phyloP scores from a whole-genome alignment of 1,284 basidiomycete genomes.

The Leccinum fuscescens region DNA sequence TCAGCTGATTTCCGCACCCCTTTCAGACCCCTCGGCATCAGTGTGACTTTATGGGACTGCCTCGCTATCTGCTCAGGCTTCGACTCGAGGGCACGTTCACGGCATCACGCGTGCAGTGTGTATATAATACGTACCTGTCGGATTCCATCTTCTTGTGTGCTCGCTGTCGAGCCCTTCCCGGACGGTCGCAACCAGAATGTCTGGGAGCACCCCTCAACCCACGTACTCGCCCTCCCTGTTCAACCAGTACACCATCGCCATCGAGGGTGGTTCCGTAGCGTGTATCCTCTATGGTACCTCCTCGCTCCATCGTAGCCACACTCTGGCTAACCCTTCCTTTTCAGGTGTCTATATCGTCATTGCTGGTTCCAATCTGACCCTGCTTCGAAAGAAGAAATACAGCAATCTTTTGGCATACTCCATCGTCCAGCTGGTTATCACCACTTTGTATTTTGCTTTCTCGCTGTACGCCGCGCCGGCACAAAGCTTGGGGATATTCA shows the following conservation, averaged over 20 bases:
- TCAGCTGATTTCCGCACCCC: not conserved
- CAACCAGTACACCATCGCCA: conserved; percentile 16
- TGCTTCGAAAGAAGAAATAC: conserved; percentile 22
- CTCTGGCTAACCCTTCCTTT: not conserved
- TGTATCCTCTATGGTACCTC: conserved; percentile 20
- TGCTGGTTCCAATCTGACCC: conserved; percentile 11
- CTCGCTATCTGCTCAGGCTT: not conserved
- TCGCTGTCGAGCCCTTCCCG: not conserved
- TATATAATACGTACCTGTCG: conserved; percentile 2
- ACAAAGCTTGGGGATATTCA: conserved; percentile 14
- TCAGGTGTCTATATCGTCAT: conserved; percentile 24
- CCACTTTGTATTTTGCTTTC: conserved; percentile 20
- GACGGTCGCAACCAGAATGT: conserved; percentile 12
- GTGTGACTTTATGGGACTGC: not conserved
- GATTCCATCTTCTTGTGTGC: not conserved
- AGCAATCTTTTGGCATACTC: conserved; percentile 16
- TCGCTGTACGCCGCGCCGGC: conserved; percentile 16
- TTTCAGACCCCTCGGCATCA: not conserved
- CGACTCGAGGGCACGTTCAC: not conserved
- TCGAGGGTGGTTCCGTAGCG: conserved; percentile 20
- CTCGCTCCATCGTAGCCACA: not conserved
- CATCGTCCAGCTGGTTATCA: conserved; percentile 18
- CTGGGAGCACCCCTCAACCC: conserved; percentile 3
- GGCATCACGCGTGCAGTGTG: not conserved
- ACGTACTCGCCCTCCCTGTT: conserved; percentile 12